Base-by-base conservation (phyloP, 768 basidiomycete species). In the Pisolithus orientalis region DNA sequence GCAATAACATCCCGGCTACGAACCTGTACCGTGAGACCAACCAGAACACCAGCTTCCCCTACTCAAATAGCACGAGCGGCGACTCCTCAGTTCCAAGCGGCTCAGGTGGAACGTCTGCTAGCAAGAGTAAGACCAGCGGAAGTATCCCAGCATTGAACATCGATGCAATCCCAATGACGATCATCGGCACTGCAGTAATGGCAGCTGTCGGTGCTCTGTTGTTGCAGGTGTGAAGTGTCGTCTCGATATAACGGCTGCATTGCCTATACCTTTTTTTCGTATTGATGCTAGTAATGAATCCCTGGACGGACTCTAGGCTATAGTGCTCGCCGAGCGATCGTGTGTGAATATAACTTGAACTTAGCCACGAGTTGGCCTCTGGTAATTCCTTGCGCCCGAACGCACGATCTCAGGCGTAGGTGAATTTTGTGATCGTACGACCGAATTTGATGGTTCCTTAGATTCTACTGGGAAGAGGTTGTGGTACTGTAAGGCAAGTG, bases 11-110 rank as follows among this genome's bases (percentile, higher is more conserved):
- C 59, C 78, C 82, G 6, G 61, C 77, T 21, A 69, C 72, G 31
- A 80, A 95, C 64, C 72, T 94, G 39, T 98, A 96, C 72, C 73
- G 84, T 44, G 94, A 97, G 73, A 89, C 85, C 28, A 90, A 82
- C 58, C 72, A 73, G 53, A 94, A 94, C 68, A 62, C 59, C 21
- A 72, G 83, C 0, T 88, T 87, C 79, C 84, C 83, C 17, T 78
- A 72, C 54, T 44, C 66, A 43, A 75, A 78, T 53, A 66, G 70
- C 47, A 67, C 66, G 1, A 6, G 37, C 16, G 55, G 53, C 6
- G 53, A 44, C 27, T 27, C 57, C 10, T 56, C 57, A 8, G 55
- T 58, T 5, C 48, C 62, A 14, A 49, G 55, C 32, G 39, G 54
- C 17, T 40, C 52, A 9, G 51, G 55, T 37, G 45, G 56, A 14